phyloP scores from a whole-genome alignment of 768 basidiomycete genomes.

The Russula compacta region DNA sequence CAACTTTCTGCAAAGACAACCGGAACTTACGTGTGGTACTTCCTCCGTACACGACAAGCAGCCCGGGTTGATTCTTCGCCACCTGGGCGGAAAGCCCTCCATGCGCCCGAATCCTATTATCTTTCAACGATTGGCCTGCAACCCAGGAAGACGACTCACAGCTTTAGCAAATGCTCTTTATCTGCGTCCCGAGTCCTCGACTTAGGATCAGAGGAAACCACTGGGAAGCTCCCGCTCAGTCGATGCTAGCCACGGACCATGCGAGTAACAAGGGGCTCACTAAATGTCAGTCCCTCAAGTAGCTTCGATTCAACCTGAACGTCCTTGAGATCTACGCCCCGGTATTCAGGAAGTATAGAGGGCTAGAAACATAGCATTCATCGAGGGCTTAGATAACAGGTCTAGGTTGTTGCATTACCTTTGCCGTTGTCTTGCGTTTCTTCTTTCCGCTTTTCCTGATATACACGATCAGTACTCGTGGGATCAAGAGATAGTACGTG shows the following conservation, averaged over 20 bases:
- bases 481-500: not conserved
- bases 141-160: constrained; percentile 35
- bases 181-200: constrained; percentile 58
- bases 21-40: constrained; percentile 48
- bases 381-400: not conserved
- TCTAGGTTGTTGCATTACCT: constrained; percentile 29
- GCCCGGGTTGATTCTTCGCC: constrained; percentile 41
- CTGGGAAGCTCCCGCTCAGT: constrained; percentile 29
- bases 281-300: constrained; percentile 70
- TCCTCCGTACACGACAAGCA: constrained; percentile 63
- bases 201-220: constrained; percentile 68
- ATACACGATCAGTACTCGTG: not conserved
- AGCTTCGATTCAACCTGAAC: constrained; percentile 53
- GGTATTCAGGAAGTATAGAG: constrained; percentile 53
- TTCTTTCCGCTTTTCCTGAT: constrained; percentile 31
- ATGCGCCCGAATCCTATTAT: constrained; percentile 53
- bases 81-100: constrained; percentile 62
- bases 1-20: no score
- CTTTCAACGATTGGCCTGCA: not conserved
- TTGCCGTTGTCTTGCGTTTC: constrained; percentile 45
- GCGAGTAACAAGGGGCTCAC: constrained; percentile 39
- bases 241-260: not conserved
- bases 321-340: constrained; percentile 52
- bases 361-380: constrained; percentile 31
- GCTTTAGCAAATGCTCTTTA: constrained; percentile 57